Evolutionary conservation across 1,284 basidiomycete species (phyloP), one percentile per base, ranked within the genome.

Genomic region (Schizopora paradoxa): DNA sequence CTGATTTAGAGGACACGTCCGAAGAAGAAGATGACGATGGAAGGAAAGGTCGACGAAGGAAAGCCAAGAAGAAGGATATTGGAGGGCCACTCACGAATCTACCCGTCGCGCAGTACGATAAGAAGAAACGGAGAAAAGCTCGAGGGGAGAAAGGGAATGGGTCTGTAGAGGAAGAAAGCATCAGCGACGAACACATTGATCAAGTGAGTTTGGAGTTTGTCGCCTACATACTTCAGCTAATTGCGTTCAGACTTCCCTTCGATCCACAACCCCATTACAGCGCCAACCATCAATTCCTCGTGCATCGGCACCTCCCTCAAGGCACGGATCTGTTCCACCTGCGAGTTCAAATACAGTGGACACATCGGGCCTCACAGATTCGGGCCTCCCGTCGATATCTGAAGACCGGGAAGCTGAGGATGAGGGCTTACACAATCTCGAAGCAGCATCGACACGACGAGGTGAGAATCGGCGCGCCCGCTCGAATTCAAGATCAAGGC

Each of bases 51-150:
- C 64, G 59, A 56, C 67, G 61, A 45, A 68, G 51, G 61, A 74
- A 74, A 59, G 79, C 76, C 60, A 78, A 74, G 57, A 74, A 72
- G 31, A 76, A 72, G 11, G 59, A 68, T 18, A 62, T 64, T 6
- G 76, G 73, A n/a, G 79, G 76, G 4, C 71, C 71, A 26, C 61
- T 86, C 50, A 80, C 75, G n/a, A 73, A 70, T 8, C 66, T 89
- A 2, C 86, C 86, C 5, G 72, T 79, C 26, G 71, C 82, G 14
- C 68, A 71, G 6, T 76, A 80, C 47, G 79, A 82, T 46, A 77
- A 72, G 56, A 63, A 66, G 49, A 67, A 66, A 58, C 69, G 63
- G 61, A 78, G 66, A 60, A 73, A 60, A 41, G 57, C 56, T 22
- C 61, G 61, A 53, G 52, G 65, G 41, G 56, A 62, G 29, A 66